Percentiles rank a stretch among this genome's conserved stretches.
These are phyloP conservation scores for Acer saccharum DNA, from an alignment of 345 rosid genomes.

Conservation along the genomic window DNA sequence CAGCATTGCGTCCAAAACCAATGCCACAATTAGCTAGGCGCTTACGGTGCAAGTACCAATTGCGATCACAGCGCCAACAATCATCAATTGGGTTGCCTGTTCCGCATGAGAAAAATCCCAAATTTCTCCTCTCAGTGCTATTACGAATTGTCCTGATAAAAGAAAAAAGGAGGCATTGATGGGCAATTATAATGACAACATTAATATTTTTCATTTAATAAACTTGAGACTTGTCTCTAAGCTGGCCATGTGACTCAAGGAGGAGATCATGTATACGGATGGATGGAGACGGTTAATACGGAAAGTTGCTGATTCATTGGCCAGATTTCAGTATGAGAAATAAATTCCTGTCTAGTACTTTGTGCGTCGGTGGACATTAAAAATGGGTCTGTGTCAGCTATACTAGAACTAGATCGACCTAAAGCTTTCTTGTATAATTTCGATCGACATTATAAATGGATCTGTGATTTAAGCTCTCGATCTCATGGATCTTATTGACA, in stretches of 20 bases:
- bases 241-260: constrained; percentile 35
- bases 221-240: neutral
- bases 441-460: neutral
- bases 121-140: constrained; percentile 65
- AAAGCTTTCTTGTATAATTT: neutral
- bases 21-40: constrained; percentile 65
- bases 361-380: constrained; percentile 26
- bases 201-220: neutral
- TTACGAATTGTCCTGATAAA: constrained; percentile 65
- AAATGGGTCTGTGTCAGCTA: constrained; percentile 14
- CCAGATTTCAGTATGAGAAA: constrained; percentile 11
- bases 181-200: constrained; percentile 6
- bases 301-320: constrained; percentile 10
- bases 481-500: constrained; percentile 18
- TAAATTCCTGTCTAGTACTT: constrained; percentile 19
- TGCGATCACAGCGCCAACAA: constrained; percentile 82
- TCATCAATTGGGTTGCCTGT: constrained; percentile 87
- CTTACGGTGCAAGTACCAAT: constrained; percentile 56
- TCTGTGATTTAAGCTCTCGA: constrained; percentile 16
- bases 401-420: neutral
- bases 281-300: constrained; percentile 36
- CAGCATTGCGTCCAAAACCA: constrained; percentile 79
- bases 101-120: constrained; percentile 61
- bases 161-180: neutral
- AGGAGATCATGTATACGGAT: constrained; percentile 11